Evolutionary conservation across 495 filamentous ascomycete genomes (phyloP), one percentile per base, ranked within the genome.

Genomic region (Aspergillus haitiensis): DNA sequence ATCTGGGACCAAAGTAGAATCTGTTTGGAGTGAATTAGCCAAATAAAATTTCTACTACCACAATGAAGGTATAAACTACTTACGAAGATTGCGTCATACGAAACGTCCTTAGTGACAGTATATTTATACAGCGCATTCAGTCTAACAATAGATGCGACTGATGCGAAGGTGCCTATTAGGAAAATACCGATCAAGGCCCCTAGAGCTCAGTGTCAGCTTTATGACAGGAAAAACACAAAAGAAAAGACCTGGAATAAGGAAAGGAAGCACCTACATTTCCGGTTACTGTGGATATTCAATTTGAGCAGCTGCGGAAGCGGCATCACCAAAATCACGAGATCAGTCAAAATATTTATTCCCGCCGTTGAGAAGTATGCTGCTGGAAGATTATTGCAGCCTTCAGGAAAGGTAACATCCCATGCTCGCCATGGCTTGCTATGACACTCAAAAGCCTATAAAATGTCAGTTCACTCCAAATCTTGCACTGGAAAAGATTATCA

Each of bases 261-360:
- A 9, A 36, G 33, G 33, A 40, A 53, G 15, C 42, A 13, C 42
- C 42, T 49, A 62, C 59, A 65, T 56, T 62, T 62, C 34, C 55
- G 59, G 31, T 52, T 40, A 37, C 12, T 32, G 18, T 60, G 34
- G 18, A 66, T 54, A 51, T 64, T 64, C 31, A 67, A 51, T 27
- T 59, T 58, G 33, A 74, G 67, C 40, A 75, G 66, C 39, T 73
- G 52, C 32, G 68, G 69, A 6, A 71, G 66, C n/a, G 65, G 64
- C 64, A 67, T 61, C 21, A 64, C 21, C 13, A 67, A 55, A 21
- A 64, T 72, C 10, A 69, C 59, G n/a, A 74, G 45, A 45, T 76
- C 72, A 32, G 72, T 64, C 55, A 72, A 63, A 44, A 70, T 67
- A 31, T 60, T 62, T 42, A 72, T 64, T 18, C 69, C 65, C 6